phyloP scores from a whole-genome alignment of 176 grass and related monocot genomes.

The Pontederia paniculata region DNA sequence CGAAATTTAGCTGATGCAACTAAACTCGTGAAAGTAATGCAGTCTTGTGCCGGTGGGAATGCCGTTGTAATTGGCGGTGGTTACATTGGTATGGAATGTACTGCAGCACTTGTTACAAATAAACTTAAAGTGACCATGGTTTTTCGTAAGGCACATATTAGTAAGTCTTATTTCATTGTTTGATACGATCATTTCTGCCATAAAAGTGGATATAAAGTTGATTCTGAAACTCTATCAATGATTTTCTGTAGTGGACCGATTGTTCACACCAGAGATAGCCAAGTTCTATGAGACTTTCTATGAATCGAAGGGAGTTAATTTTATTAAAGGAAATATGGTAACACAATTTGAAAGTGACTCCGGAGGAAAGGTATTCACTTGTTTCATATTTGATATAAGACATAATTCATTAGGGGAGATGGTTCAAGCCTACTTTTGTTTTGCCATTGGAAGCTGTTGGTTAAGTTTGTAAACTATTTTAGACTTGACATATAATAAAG shows the following conservation, averaged over 20 bases:
- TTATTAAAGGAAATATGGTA: conserved; percentile 78
- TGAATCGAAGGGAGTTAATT: conserved; percentile 59
- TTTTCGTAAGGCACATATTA: conserved; percentile 88
- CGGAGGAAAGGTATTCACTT: conserved; percentile 40
- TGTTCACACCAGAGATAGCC: conserved; percentile 82
- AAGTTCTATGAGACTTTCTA: conserved; percentile 88
- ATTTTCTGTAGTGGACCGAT: conserved; percentile 54
- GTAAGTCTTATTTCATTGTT: conserved; percentile 42
- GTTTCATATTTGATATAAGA: too few relatives aligned
- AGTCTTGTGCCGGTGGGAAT: conserved; percentile 52
- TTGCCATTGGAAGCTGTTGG: too few relatives aligned
- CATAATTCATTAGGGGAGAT: too few relatives aligned
- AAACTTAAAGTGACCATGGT: conserved; percentile 81
- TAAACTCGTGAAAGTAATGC: conserved; percentile 64
- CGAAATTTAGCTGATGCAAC: conserved; percentile 58
- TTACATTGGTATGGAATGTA: conserved; percentile 94
- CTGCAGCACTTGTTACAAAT: conserved; percentile 79
- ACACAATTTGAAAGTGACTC: conserved; percentile 68
- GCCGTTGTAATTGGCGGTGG: conserved; percentile 95
- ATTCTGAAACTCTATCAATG: not conserved
- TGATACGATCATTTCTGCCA: conserved; percentile 3
- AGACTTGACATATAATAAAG: too few relatives aligned
- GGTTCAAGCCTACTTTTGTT: too few relatives aligned
- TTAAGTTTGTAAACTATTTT: too few relatives aligned
- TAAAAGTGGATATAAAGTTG: not conserved